These are phyloP conservation scores for Naematelia aurantialba DNA, from an alignment of 768 basidiomycete genomes.

Conservation along the genomic window DNA sequence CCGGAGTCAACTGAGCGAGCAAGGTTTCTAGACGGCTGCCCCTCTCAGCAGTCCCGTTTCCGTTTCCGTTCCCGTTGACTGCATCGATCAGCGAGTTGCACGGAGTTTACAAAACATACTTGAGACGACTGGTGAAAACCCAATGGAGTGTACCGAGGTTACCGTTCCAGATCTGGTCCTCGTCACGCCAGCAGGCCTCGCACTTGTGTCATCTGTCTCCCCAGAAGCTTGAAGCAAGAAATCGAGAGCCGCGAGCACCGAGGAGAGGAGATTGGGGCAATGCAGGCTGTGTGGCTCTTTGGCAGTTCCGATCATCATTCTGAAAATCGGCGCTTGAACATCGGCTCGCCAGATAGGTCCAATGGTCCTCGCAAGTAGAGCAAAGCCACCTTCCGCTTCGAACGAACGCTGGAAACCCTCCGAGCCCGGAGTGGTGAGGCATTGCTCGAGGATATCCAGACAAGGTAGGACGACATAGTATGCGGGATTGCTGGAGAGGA, in stretches of 20 bases:
- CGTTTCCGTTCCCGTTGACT: conserved; percentile 2
- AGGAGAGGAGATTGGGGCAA: conserved; percentile 57
- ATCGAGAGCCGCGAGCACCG: conserved; percentile 67
- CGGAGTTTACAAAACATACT: conserved; percentile 7
- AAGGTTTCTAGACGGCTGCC: conserved; percentile 23
- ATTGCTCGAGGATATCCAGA: conserved; percentile 34
- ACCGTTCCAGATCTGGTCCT: conserved; percentile 31
- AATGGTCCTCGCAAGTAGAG: conserved; percentile 64
- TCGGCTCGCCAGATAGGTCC: conserved; percentile 64
- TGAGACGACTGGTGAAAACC: conserved; percentile 15
- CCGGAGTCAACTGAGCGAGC: conserved; percentile 21
- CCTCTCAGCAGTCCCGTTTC: neutral
- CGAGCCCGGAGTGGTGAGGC: conserved; percentile 56
- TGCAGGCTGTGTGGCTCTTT: conserved; percentile 14
- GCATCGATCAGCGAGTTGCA: neutral
- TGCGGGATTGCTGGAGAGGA: conserved; percentile 73
- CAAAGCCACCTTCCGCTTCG: conserved; percentile 81
- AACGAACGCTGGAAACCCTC: conserved; percentile 78
- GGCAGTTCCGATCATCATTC: conserved; percentile 60
- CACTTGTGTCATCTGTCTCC: conserved; percentile 26
- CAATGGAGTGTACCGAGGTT: conserved; percentile 26
- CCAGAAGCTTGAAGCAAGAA: conserved; percentile 54
- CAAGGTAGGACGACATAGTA: conserved; percentile 50
- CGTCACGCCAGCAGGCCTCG: conserved; percentile 3
- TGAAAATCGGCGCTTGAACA: conserved; percentile 67